Base-by-base conservation (phyloP, 805 yeast genomes). In the Hyphopichia homilentoma region DNA sequence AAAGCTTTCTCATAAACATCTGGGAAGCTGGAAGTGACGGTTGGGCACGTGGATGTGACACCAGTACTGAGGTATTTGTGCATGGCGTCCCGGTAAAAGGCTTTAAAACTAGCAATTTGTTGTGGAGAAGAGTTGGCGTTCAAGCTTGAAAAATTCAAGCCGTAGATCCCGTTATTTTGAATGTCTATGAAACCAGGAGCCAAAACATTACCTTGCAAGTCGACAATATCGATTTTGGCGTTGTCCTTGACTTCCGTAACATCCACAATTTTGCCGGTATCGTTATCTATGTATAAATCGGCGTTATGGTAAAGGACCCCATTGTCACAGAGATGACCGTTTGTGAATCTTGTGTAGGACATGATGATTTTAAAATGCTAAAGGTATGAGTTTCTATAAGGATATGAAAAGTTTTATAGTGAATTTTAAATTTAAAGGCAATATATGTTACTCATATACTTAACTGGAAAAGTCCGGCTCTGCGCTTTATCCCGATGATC, bases 161-260 rank as follows among this genome's bases (percentile, higher is more conserved):
- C 81, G 39, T 65, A 75, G 35, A 76, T 65, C 7, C 81, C 81
- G 41, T 76, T 76, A 38, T 74, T 71, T 49, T 76, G 81, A 40
- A 72, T 65, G 46, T 76, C 81, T 8, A 76, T 53, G 46, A 67
- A 73, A 1, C 81, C 81, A 0, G 81, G 80, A 0, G 78, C 67
- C 21, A 76, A 40, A 19, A 71, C 59, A 13, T 51, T 44, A 4
- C 77, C 79, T n/a, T 64, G 40, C 30, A 76, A 52, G 41, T 76
- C 77, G 9, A 75, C 48, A 3, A 50, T 50, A 26, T 50, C 52
- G 25, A 44, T 16, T 20, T 22, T 29, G 22, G 39, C 31, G 21
- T 11, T 28, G n/a, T n/a, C n/a, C n/a, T n/a, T n/a, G n/a, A n/a
- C n/a, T 25, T 25, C 32, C 9, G 22, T 24, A 7, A 30, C 30